phyloP scores from a whole-genome alignment of 768 basidiomycete species.

The Termitomyces sp. region DNA sequence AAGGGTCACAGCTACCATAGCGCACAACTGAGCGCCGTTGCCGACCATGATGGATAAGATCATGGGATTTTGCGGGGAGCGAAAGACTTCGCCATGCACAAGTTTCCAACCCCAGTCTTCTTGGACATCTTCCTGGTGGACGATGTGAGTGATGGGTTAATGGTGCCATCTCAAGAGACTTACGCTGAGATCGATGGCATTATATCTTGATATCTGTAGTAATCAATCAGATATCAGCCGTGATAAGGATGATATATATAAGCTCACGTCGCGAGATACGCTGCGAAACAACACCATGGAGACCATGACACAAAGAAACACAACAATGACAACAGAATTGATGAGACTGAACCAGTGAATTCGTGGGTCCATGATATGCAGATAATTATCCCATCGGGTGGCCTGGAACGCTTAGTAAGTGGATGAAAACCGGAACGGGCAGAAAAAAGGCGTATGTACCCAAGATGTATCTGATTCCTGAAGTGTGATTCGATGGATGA shows the following conservation, averaged over 20 bases:
- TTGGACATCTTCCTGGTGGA: slow-evolving; percentile 81
- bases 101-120: slow-evolving; percentile 99
- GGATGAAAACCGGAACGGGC: background rate
- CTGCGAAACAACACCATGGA: slow-evolving; percentile 85
- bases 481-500: background rate
- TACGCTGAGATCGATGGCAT: slow-evolving; percentile 88
- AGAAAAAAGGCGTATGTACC: slow-evolving; percentile 36
- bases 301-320: slow-evolving; percentile 92
- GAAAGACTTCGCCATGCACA: slow-evolving; percentile 94
- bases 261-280: slow-evolving; percentile 80
- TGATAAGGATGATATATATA: background rate
- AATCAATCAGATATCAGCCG: slow-evolving; percentile 1
- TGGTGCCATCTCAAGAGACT: slow-evolving; percentile 17
- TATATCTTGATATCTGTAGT: slow-evolving; percentile 85
- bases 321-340: slow-evolving; percentile 88
- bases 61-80: slow-evolving; percentile 75
- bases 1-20: slow-evolving; percentile 87
- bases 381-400: slow-evolving; percentile 94
- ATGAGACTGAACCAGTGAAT: slow-evolving; percentile 97
- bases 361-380: slow-evolving; percentile 88
- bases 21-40: slow-evolving; percentile 80
- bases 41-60: slow-evolving; percentile 84
- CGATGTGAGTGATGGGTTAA: background rate
- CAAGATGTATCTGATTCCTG: slow-evolving; percentile 86
- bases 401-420: slow-evolving; percentile 48